Evolutionary conservation across 2,329 filamentous ascomycete genomes (phyloP), one percentile per base, ranked within the genome.

Genomic region (Drechslera avenae): DNA sequence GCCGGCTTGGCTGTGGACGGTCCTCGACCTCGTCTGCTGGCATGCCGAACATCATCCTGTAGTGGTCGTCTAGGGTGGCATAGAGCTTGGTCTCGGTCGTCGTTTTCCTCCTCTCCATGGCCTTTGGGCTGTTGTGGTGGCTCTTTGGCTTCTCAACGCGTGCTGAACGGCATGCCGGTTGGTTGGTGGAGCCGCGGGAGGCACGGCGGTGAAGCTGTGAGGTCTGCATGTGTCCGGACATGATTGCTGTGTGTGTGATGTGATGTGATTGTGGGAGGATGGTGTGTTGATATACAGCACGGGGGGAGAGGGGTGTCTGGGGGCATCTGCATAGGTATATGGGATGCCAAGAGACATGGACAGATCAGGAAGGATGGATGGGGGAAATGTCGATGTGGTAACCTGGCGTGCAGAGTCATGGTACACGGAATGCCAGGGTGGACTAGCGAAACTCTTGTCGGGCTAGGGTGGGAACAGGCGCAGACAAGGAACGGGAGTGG

Each of bases 1-100:
- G 88, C 34, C 88, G 62, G 41, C 58, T 60, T 28, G 62, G 54
- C 41, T 70, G 62, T 33, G 55, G 62, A 33, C 54, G 62, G 21
- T 67, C 59, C 18, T 70, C 66, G 6, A 43, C 54, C 40, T 67
- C 63, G 26, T 72, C 67, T 26, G 64, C 53, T 36, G 59, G 59
- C 21, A 71, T 58, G 6, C 73, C 73, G 55, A 74, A 74, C 71
- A 75, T 74, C 68, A 74, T 72, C 49, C 71, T 71, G 62, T 67
- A 75, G 45, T 75, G 73, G 52, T 75, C 73, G 40, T 75, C 73
- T 6, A 75, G 56, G 5, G 71, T 73, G 17, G 72, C 71, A 40
- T 74, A 74, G 19, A 71, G 60, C 57, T 73, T 75, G 30, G 64
- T 62, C 31, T 67, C 64, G 2, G 68, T 67, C 5, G 71, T 74